Evolutionary conservation across 2,329 filamentous ascomycete species (phyloP), one percentile per base, ranked within the genome.

Genomic region (Sporothrix variecibatus): DNA sequence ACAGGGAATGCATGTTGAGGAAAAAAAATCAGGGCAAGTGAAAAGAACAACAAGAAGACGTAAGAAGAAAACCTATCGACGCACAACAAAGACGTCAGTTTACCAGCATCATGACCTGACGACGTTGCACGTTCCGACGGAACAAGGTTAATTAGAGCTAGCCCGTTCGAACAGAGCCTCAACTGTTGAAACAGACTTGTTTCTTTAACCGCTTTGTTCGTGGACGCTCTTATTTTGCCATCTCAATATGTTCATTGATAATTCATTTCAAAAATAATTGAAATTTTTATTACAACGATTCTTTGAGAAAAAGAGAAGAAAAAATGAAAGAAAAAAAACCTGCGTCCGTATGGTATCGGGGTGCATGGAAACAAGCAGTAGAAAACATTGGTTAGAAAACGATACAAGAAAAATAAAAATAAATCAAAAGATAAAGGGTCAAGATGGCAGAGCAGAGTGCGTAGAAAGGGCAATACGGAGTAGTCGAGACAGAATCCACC

Each of bases 131-230:
- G 38, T 67, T 20, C 15, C 11, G 1, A 20, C 7, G 51, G 15
- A 43, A 43, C 51, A 71, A 31, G 51, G 49, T 40, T 58, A 5
- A 26, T 58, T 11, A 40, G n/a, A 43, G 7, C 34, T 34, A 20
- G 20, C 7, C 28, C 20, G 51, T 40, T 58, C 12, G 38, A 49
- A 58, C 49, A 28, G 51, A 58, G 49, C 28, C 28, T 56, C 20
- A 23, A 38, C 20, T 26, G n/a, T 43, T 71, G 51, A 71, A 46
- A 71, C 51, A 56, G 34, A 26, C 51, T 20, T 40, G 51, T 60
- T 71, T 70, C 67, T 58, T 70, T 56, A 56, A 56, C 67, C 49
- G 67, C 67, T 70, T 70, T 26, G 49, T 34, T 17, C n/a, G 20
- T 65, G 20, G 5, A 26, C 20, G 49, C 2, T 34, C 23, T 40